These are phyloP conservation scores for Trichoderma hamatum DNA, from an alignment of 2,329 filamentous ascomycete genomes.

Conservation along the genomic window DNA sequence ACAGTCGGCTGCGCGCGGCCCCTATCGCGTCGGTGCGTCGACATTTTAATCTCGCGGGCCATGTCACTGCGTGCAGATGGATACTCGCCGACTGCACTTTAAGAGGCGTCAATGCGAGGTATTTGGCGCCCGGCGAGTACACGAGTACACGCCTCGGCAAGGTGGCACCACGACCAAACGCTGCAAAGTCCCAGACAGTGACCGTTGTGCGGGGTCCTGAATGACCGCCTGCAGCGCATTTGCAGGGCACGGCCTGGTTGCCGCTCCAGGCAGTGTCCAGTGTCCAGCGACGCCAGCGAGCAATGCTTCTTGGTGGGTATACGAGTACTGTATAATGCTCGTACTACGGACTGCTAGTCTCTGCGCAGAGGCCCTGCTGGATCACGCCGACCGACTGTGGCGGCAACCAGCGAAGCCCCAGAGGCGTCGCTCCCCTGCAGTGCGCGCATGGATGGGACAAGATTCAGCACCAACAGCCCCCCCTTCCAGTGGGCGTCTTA, in stretches of 20 bases:
- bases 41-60: not conserved
- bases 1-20: not conserved
- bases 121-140: not conserved
- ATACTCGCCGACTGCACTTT: not conserved
- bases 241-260: not conserved
- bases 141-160: too few species aligned
- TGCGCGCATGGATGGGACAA: not conserved
- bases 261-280: not conserved
- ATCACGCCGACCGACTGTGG: constrained; percentile 20
- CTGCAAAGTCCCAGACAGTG: too few species aligned
- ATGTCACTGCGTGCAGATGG: not conserved
- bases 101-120: not conserved
- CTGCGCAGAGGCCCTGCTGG: too few species aligned
- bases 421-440: constrained; percentile 5
- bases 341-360: not conserved
- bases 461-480: not conserved
- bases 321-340: too few species aligned
- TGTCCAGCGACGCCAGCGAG: not conserved
- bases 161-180: too few species aligned
- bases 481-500: not conserved
- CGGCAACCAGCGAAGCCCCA: constrained; percentile 3
- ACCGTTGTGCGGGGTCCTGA: constrained; percentile 1
- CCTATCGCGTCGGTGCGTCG: constrained; percentile 21
- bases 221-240: not conserved
- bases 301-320: too few species aligned